A percentile compares a stretch with the other conserved stretches of the same genome.
phyloP scores from a whole-genome alignment of 257 asterid species.

The Solanum rostratum region DNA sequence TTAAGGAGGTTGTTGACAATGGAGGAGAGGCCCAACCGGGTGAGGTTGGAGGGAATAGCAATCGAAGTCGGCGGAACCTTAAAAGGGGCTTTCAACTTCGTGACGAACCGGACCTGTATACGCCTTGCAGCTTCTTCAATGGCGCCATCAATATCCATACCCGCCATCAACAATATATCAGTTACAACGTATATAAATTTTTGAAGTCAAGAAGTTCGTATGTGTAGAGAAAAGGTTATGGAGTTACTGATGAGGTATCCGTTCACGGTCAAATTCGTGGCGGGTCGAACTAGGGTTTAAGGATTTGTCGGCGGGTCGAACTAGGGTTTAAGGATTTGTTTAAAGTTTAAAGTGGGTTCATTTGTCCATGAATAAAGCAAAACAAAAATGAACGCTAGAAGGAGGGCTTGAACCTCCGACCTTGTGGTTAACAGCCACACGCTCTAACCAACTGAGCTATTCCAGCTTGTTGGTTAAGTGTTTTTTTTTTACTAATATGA shows the following conservation, averaged over 20 bases:
- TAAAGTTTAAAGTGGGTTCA: no score
- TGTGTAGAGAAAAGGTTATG: not conserved
- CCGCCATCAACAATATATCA: not conserved
- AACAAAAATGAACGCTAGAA: not conserved
- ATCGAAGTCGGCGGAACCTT: constrained; percentile 43
- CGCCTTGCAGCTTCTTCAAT: constrained; percentile 38
- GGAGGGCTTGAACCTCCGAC: constrained; percentile 92
- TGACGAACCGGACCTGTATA: constrained; percentile 65
- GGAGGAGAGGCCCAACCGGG: constrained; percentile 62
- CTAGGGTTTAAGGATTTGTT: not conserved
- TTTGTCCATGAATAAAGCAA: not conserved
- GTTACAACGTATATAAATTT: not conserved
- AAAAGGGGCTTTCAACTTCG: constrained; percentile 52
- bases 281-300: not conserved
- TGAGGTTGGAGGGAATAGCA: constrained; percentile 65
- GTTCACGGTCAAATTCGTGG: not conserved
- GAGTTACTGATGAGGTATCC: no score
- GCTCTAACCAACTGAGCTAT: constrained; percentile 99
- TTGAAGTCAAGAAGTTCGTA: not conserved
- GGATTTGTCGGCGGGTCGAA: not conserved
- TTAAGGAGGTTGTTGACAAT: constrained; percentile 57
- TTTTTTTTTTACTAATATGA: no score
- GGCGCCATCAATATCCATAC: constrained; percentile 43
- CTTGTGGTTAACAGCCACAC: constrained; percentile 99
- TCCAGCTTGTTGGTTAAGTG: constrained; percentile 60